phyloP scores from a whole-genome alignment of 805 yeast genomes.

The Barnettozyma populi region DNA sequence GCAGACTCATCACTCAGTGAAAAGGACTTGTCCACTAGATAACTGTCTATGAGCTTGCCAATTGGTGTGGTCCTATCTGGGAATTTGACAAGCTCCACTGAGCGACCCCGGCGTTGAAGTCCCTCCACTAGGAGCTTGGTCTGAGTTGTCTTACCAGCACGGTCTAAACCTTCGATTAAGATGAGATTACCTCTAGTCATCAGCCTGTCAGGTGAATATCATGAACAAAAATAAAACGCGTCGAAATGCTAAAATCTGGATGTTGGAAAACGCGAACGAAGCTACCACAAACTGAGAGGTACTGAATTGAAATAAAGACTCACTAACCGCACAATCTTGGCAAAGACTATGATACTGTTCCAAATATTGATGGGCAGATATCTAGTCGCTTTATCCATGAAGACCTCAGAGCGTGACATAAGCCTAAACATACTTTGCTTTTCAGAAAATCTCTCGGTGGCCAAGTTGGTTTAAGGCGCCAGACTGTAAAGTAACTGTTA shows the following conservation, averaged over 20 bases:
- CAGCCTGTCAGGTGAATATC: too few species aligned
- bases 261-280: too few species aligned
- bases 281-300: too few species aligned
- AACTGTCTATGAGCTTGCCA: constrained; percentile 73
- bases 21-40: constrained; percentile 48
- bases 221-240: neutral
- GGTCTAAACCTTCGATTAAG: constrained; percentile 86
- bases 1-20: constrained; percentile 69
- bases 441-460: constrained; percentile 15
- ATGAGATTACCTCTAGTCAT: constrained; percentile 63
- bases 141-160: constrained; percentile 94
- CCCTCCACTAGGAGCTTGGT: constrained; percentile 35
- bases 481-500: constrained; percentile 19
- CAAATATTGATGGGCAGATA: too few species aligned
- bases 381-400: too few species aligned
- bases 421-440: too few species aligned
- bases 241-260: neutral
- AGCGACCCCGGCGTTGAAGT: constrained; percentile 26
- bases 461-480: constrained; percentile 23
- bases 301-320: too few species aligned
- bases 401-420: too few species aligned
- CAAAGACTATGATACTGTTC: too few species aligned
- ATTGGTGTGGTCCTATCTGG: constrained; percentile 84
- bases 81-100: constrained; percentile 58
- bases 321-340: too few species aligned